A percentile compares a stretch with the other conserved stretches of the same genome.
These are phyloP conservation scores for Cadophora sp. DNA, from an alignment of 2,329 filamentous ascomycete species.

Conservation along the genomic window DNA sequence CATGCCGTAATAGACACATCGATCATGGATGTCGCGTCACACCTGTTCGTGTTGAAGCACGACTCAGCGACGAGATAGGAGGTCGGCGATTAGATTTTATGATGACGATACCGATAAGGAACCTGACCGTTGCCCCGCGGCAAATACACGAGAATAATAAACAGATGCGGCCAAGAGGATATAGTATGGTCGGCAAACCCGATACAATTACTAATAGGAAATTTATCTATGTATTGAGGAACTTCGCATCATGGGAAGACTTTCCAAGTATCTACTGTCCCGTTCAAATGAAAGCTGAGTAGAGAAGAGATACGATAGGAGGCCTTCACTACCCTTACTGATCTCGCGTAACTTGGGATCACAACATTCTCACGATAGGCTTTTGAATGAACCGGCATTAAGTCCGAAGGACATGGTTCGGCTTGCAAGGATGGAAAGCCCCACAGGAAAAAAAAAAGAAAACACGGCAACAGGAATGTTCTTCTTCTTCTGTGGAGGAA, in stretches of 20 bases:
- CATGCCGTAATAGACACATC: constrained; percentile 20
- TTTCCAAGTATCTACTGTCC: neutral
- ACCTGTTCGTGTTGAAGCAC: constrained; percentile 6
- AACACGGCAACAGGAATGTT: neutral
- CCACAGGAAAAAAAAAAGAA: neutral
- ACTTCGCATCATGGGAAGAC: neutral
- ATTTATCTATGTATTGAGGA: neutral
- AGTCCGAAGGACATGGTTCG: neutral
- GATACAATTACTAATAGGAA: neutral
- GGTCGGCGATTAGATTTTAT: constrained; percentile 21
- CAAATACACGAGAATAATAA: constrained; percentile 2
- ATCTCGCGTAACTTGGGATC: neutral
- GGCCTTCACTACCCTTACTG: neutral
- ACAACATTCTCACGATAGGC: neutral
- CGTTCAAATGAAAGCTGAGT: neutral
- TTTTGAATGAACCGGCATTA: neutral
- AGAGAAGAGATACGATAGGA: neutral
- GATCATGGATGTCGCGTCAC: neutral
- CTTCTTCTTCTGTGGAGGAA: neutral
- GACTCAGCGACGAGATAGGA: constrained; percentile 17
- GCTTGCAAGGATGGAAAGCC: neutral
- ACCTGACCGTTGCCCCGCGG: constrained; percentile 4
- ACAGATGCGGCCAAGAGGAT: neutral
- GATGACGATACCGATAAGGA: constrained; percentile 27
- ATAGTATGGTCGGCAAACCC: neutral